Evolutionary conservation across 2,329 filamentous ascomycete species (phyloP).

Genomic region (Pyrenophora graminea): DNA sequence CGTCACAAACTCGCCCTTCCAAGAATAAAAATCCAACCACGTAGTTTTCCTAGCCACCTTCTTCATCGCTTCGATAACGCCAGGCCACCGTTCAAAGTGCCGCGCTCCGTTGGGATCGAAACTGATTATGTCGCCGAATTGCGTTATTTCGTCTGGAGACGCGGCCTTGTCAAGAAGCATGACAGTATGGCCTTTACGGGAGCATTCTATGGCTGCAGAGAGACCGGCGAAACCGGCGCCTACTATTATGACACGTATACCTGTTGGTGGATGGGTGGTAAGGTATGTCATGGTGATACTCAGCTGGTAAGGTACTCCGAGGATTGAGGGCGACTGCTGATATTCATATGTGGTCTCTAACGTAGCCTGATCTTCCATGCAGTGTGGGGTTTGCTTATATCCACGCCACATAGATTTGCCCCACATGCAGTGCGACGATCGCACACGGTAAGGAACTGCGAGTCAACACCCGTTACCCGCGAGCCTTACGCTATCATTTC

Average conservation of each 20-base stretch:
- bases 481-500: too few species aligned
- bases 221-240: slow-evolving; percentile 62
- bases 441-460: not conserved
- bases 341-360: too few species aligned
- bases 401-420: not conserved
- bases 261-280: slow-evolving; percentile 23
- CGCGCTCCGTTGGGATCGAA: slow-evolving; percentile 65
- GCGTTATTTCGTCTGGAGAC: slow-evolving; percentile 59
- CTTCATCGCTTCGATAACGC: slow-evolving; percentile 54
- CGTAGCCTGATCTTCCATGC: not conserved
- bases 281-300: slow-evolving; percentile 16
- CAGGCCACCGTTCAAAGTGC: slow-evolving; percentile 59
- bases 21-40: slow-evolving; percentile 65
- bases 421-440: slow-evolving; percentile 7
- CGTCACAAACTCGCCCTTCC: slow-evolving; percentile 64
- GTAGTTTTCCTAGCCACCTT: slow-evolving; percentile 58
- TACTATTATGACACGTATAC: slow-evolving; percentile 53
- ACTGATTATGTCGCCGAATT: slow-evolving; percentile 65
- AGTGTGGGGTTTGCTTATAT: slow-evolving; percentile 6
- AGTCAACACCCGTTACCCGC: not conserved
- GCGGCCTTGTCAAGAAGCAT: slow-evolving; percentile 57
- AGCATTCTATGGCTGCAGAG: slow-evolving; percentile 66
- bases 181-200: slow-evolving; percentile 63
- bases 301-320: not conserved
- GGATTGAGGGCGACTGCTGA: too few species aligned